A percentile compares a stretch with the other conserved stretches of the same genome.
phyloP scores from a whole-genome alignment of 805 yeast genomes.

The Candida takata region DNA sequence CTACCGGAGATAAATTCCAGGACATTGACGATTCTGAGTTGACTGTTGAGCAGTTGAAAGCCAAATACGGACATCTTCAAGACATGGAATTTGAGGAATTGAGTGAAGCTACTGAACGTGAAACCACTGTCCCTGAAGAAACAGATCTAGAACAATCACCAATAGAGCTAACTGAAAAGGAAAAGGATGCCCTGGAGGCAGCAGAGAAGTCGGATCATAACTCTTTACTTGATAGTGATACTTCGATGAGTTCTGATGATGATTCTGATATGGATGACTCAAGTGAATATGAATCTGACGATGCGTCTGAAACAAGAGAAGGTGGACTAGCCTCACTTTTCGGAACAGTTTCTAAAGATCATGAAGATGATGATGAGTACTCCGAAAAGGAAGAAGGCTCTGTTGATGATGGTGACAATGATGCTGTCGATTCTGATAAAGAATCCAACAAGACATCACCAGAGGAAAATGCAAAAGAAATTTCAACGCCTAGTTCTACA shows the following conservation, averaged over 20 bases:
- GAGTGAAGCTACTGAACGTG: slow-evolving; percentile 20
- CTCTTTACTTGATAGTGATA: slow-evolving; percentile 21
- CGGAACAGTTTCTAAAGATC: slow-evolving; percentile 22
- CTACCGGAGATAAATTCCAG: slow-evolving; percentile 12
- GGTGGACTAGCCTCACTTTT: slow-evolving; percentile 31
- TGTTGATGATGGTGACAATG: slow-evolving; percentile 12
- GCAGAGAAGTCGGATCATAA: slow-evolving; percentile 19
- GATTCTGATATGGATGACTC: slow-evolving; percentile 16
- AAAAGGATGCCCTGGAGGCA: slow-evolving; percentile 22
- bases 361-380: slow-evolving; percentile 31
- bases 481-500: slow-evolving; percentile 29
- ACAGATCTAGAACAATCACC: slow-evolving; percentile 14
- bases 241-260: slow-evolving; percentile 27
- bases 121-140: slow-evolving; percentile 16
- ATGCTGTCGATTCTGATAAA: slow-evolving; percentile 7
- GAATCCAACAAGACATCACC: slow-evolving; percentile 1
- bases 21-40: slow-evolving; percentile 21
- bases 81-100: slow-evolving; percentile 22
- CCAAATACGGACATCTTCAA: slow-evolving; percentile 22
- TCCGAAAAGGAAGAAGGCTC: slow-evolving; percentile 18
- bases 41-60: slow-evolving; percentile 24
- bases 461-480: slow-evolving; percentile 4
- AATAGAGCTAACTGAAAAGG: slow-evolving; percentile 16
- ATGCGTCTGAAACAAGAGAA: slow-evolving; percentile 12
- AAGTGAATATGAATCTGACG: slow-evolving; percentile 19